Conservation (phyloP, 768 basidiomycete species). For the Kwoniella sp. region DNA sequence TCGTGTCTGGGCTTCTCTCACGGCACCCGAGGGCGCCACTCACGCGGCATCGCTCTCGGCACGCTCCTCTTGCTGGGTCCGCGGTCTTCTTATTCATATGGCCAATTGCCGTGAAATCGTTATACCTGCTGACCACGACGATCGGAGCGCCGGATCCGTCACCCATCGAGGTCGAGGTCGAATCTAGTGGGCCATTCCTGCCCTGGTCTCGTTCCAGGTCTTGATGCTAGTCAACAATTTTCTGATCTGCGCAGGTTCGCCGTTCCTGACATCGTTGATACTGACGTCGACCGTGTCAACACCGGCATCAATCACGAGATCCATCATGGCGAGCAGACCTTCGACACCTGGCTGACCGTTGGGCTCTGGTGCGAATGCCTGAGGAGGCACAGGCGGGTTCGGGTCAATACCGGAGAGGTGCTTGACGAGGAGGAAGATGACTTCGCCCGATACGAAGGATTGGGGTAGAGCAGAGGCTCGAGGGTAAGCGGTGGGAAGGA, state of each 20-base stretch:
- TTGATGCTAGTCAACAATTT: slow-evolving; percentile 67
- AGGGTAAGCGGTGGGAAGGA: slow-evolving; percentile 66
- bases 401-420: slow-evolving; percentile 45
- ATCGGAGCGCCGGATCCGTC: no score
- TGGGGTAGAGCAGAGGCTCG: slow-evolving; percentile 59
- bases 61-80: no score
- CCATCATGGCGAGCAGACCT: slow-evolving; percentile 84
- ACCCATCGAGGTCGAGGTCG: no score
- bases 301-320: slow-evolving; percentile 88
- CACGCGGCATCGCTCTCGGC: no score
- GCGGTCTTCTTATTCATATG: no score
- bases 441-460: slow-evolving; percentile 65
- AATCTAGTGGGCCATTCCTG: slow-evolving; percentile 13
- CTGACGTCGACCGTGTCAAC: slow-evolving; percentile 85
- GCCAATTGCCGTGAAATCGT: no score
- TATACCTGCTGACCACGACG: no score
- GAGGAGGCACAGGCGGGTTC: slow-evolving; percentile 71
- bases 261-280: slow-evolving; percentile 87
- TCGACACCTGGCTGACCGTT: slow-evolving; percentile 76
- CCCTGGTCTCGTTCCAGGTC: slow-evolving; percentile 22
- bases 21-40: no score
- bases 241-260: slow-evolving; percentile 76
- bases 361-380: slow-evolving; percentile 70
- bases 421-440: slow-evolving; percentile 82
- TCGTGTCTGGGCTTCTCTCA: no score